These are phyloP conservation scores for Scheffersomyces titani DNA, from an alignment of 1,139 yeast species.

Conservation along the genomic window DNA sequence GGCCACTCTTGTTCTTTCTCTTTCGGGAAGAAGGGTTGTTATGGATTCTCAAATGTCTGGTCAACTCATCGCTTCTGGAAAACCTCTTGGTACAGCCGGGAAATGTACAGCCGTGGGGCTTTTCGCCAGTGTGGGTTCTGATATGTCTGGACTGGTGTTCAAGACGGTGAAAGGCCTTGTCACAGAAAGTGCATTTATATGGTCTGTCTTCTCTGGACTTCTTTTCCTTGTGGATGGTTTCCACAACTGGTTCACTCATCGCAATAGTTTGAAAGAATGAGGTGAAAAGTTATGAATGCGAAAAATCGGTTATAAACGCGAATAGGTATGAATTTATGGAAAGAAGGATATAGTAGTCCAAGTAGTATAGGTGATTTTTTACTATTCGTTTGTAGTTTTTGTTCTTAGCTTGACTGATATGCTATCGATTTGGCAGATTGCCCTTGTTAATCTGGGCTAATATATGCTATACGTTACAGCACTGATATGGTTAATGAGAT, in stretches of 20 bases:
- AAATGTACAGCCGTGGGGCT: constrained; percentile 85
- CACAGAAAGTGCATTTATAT: constrained; percentile 88
- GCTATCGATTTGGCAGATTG: not conserved
- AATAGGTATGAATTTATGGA: not conserved
- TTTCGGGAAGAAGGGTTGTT: constrained; percentile 55
- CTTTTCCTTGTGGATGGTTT: constrained; percentile 11
- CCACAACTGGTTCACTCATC: not conserved
- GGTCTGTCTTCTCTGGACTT: constrained; percentile 50
- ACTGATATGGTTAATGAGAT: not conserved
- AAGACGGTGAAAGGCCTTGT: constrained; percentile 85
- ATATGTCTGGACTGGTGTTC: constrained; percentile 96
- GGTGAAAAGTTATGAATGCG: not conserved
- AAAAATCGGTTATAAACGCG: not conserved
- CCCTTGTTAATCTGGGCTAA: not conserved
- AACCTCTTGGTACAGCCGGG: constrained; percentile 88
- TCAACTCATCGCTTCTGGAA: constrained; percentile 85
- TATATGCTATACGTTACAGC: not conserved
- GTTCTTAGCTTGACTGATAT: not conserved
- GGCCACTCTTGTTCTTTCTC: constrained; percentile 12
- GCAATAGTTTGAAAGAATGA: not conserved
- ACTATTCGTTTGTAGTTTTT: not conserved
- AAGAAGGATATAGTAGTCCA: not conserved
- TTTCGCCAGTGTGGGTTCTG: constrained; percentile 94
- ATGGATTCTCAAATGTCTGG: constrained; percentile 87
- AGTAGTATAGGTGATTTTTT: not conserved